Base-by-base conservation (phyloP, 371 early-diverging fungal species). In the Zopfochytrium polystomum region DNA sequence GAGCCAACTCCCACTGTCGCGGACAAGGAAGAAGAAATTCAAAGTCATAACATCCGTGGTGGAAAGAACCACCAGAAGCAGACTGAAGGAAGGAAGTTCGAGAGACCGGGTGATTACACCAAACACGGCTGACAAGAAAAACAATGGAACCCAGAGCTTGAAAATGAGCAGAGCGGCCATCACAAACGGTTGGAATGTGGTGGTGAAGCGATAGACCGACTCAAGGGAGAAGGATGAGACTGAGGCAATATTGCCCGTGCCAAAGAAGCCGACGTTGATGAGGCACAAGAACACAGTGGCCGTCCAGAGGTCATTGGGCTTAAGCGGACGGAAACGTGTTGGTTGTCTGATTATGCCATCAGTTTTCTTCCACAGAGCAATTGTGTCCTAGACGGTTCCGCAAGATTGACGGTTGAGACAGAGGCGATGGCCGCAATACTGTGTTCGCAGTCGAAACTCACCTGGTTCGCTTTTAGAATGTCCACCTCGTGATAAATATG, bases 231-330 rank as follows among this genome's bases (percentile, higher is more conserved):
- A 96, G 32, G 89, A 88, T 45, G 87, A 79, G 54, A 96, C 60
- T 1, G 88, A 87, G 1, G 97, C 97, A 13, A 96, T 85, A 67
- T 96, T 96, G 60, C 95, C 95, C 0, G 95, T 95, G 32, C 95
- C 95, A 77, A 96, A 96, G 78, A 96, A 96, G 3, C 90, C 93
- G 1, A 91, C 86, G 64, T 91, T 88, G 72, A 94, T 86, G 60
- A 93, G 89, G 70, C 93, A 87, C 53, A 95, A 74, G 71, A 94
- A 94, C 52, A 85, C 78, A 11, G 86, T 71, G 3, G 88, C 87
- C 0, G 86, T 84, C 31, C 91, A 85, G 43, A 86, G 72, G 68
- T 94, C 92, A 63, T 77, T 74, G 13, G 77, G 66, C 25, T 65
- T 48, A 25, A 83, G 70, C 63, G 61, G 15, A 1, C 65, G 65